Base-by-base conservation (phyloP, 495 filamentous ascomycete species). In the Recurvomyces mirabilis region DNA sequence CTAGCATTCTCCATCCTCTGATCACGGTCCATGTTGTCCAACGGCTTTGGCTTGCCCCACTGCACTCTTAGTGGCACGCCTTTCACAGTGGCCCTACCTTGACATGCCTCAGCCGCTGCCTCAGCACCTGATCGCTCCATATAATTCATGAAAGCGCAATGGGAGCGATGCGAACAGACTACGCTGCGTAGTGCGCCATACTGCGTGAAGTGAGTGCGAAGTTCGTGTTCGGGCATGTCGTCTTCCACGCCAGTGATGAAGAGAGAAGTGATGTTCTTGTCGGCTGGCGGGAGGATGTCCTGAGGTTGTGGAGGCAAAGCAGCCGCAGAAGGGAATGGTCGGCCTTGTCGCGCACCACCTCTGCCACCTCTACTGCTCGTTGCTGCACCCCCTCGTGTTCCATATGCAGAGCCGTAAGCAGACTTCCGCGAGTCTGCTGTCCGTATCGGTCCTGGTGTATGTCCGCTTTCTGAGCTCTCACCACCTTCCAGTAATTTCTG, bases 241-340 rank as follows among this genome's bases (percentile, higher is more conserved):
- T 96, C 91, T 60, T 98, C 91, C 11, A 98, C 81, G 15, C 91
- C 91, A 0, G 88, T 96, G 22, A 95, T 70, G 55, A 98, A 96
- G 1, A 98, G 70, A 0, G 87, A 94, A 34, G 82, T 89, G 53
- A 98, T 81, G 34, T 79, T 88, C 12, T 64, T 73, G 55, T 98
- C 91, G 7, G 74, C 61, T 0, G 91, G 93, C 0, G 91, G 93
- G 1, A 77, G 61, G 51, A 87, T 87, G 60, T 96, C 91, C 48
- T 82, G 76, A 2, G 79, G 79, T 13, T 76, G 77, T 0, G 86
- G 84, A 2, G 88, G 86, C 18, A 88, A 62, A 54, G 84, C 82
- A 22, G 77, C 72, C 30, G 77, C 78, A 36, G 76, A 68, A 1
- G 84, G 81, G 61, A 86, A 82, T 20, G 69, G 68, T 38, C 69